These are phyloP conservation scores for Coprinellus micaceus DNA, from an alignment of 768 basidiomycete genomes.

Conservation along the genomic window DNA sequence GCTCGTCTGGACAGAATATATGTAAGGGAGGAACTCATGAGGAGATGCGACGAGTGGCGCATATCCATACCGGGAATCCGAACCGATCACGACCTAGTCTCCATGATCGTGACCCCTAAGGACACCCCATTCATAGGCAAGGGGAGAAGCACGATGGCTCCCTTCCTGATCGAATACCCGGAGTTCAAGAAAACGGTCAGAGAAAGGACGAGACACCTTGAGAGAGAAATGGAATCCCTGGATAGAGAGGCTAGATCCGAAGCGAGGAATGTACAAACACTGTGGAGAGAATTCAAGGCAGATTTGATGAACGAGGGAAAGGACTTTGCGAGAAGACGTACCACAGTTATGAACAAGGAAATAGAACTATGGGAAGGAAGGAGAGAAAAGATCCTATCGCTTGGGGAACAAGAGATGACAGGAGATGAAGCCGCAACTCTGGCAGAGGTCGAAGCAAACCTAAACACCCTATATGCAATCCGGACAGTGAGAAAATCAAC, in stretches of 20 bases:
- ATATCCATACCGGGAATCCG: slow-evolving; percentile 15
- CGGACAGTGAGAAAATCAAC: too few species aligned
- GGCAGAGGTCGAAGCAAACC: too few species aligned
- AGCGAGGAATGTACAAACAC: slow-evolving; percentile 5
- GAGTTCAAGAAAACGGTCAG: neutral
- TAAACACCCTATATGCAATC: too few species aligned
- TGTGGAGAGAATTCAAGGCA: neutral
- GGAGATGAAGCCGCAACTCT: too few species aligned
- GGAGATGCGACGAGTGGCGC: slow-evolving; percentile 19
- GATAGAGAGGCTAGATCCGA: neutral
- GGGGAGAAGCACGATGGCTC: slow-evolving; percentile 26
- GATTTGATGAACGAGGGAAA: neutral
- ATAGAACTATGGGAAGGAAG: neutral
- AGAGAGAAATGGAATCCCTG: neutral
- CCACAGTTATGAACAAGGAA: neutral
- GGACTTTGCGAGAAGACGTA: neutral
- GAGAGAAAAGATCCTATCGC: too few species aligned
- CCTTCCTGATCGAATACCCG: slow-evolving; percentile 17
- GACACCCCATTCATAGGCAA: slow-evolving; percentile 23
- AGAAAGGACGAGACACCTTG: neutral
- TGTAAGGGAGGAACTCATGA: slow-evolving; percentile 10
- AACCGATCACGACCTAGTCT: slow-evolving; percentile 26
- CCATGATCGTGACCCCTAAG: slow-evolving; percentile 13
- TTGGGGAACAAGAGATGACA: too few species aligned
- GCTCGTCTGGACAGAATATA: slow-evolving; percentile 34